Evolutionary conservation across 192 early-diverging fungal genomes (phyloP).

Genomic region (Entophlyctis luteolus): DNA sequence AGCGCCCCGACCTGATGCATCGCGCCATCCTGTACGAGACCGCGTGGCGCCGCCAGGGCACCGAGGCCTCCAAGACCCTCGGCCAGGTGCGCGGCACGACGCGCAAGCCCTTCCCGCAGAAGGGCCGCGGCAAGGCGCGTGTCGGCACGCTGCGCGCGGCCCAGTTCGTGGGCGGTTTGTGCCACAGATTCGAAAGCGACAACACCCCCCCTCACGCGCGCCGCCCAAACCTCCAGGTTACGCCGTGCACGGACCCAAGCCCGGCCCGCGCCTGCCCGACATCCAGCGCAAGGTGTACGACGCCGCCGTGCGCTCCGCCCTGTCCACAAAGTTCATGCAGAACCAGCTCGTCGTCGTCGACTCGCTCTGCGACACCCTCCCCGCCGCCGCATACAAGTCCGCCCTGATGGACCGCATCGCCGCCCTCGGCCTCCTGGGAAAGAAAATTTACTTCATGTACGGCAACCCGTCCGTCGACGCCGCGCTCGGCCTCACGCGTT

Average conservation of each 20-base stretch:
- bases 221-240: slow-evolving; percentile 49
- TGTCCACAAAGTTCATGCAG: slow-evolving; percentile 80
- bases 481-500: slow-evolving; percentile 17
- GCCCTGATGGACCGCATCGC: slow-evolving; percentile 27
- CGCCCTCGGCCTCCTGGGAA: slow-evolving; percentile 28
- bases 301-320: slow-evolving; percentile 73
- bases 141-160: slow-evolving; percentile 80
- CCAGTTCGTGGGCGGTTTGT: slow-evolving; percentile 84
- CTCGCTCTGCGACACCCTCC: slow-evolving; percentile 18
- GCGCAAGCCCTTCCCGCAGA: slow-evolving; percentile 81
- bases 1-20: slow-evolving; percentile 79
- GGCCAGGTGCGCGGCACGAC: slow-evolving; percentile 81
- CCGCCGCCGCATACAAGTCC: slow-evolving; percentile 9
- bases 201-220: not conserved
- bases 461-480: slow-evolving; percentile 37
- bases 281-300: slow-evolving; percentile 85
- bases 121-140: slow-evolving; percentile 89
- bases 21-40: slow-evolving; percentile 85
- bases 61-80: slow-evolving; percentile 73
- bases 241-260: slow-evolving; percentile 78
- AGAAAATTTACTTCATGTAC: slow-evolving; percentile 44
- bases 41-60: slow-evolving; percentile 74
- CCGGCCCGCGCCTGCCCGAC: slow-evolving; percentile 75
- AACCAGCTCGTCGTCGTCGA: slow-evolving; percentile 85
- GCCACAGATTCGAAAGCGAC: not conserved